These are phyloP conservation scores for Mycena alexandri DNA, from an alignment of 768 basidiomycete species.

Conservation along the genomic window DNA sequence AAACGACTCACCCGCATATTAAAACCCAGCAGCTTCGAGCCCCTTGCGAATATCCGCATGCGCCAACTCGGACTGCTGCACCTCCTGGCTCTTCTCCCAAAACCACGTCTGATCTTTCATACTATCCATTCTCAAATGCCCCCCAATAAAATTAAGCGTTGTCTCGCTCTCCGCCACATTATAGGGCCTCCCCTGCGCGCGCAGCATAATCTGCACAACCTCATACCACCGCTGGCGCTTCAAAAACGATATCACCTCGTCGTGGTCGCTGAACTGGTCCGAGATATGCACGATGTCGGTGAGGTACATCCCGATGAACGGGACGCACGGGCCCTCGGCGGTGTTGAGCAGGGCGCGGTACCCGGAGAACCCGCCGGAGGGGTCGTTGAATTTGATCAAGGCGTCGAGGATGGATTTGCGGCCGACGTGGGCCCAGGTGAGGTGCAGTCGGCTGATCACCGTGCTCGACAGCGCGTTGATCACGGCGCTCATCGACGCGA, in stretches of 20 bases:
- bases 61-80: slow-evolving; percentile 68
- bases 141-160: slow-evolving; percentile 61
- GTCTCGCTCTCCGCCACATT: slow-evolving; percentile 59
- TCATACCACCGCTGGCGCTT: slow-evolving; percentile 71
- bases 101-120: slow-evolving; percentile 64
- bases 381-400: slow-evolving; percentile 69
- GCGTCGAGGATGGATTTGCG: slow-evolving; percentile 64
- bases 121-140: slow-evolving; percentile 56
- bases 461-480: slow-evolving; percentile 72
- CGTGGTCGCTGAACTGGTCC: slow-evolving; percentile 62
- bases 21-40: slow-evolving; percentile 79
- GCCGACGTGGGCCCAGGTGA: slow-evolving; percentile 77
- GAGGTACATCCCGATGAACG: slow-evolving; percentile 74
- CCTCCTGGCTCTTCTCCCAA: slow-evolving; percentile 70
- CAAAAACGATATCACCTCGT: slow-evolving; percentile 60
- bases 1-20: slow-evolving; percentile 39
- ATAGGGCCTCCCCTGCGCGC: slow-evolving; percentile 68
- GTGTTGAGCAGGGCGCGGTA: slow-evolving; percentile 65
- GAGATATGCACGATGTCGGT: slow-evolving; percentile 69
- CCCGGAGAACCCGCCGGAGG: slow-evolving; percentile 66
- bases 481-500: slow-evolving; percentile 76
- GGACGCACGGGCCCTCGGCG: slow-evolving; percentile 73
- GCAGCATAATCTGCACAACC: slow-evolving; percentile 66
- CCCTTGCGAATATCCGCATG: slow-evolving; percentile 77
- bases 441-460: slow-evolving; percentile 66